Conservation (phyloP, 495 filamentous ascomycete species). For the Trichoderma erinaceum region DNA sequence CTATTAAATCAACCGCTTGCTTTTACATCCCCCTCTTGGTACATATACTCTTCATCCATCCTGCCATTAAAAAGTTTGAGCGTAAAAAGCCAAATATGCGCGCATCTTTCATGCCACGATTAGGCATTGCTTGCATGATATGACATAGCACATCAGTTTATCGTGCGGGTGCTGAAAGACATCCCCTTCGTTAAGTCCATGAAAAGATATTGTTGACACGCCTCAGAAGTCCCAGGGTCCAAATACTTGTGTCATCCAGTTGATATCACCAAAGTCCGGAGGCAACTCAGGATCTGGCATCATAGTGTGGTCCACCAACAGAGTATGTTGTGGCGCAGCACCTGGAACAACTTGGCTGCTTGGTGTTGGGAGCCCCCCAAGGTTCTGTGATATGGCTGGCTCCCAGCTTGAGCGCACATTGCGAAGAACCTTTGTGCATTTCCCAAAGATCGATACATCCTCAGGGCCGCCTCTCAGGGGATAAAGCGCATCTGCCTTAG, state of each 20-base stretch:
- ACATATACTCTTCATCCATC: no score
- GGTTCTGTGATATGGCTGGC: conserved; percentile 5
- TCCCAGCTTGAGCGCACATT: conserved; percentile 16
- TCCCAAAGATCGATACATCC: neutral
- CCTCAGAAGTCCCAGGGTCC: conserved; percentile 14
- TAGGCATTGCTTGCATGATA: no score
- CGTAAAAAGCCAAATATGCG: no score
- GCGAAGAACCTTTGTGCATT: conserved; percentile 5
- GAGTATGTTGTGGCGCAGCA: neutral
- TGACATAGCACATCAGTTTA: neutral
- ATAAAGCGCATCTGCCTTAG: neutral
- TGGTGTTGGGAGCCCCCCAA: conserved; percentile 1
- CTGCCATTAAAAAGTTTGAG: no score
- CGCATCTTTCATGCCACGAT: no score
- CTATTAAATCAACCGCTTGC: no score
- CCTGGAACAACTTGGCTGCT: conserved; percentile 11
- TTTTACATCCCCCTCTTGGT: no score
- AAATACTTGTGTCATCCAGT: conserved; percentile 15
- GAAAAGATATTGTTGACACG: neutral
- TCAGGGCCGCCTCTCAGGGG: neutral
- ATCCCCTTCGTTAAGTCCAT: neutral
- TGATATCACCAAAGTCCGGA: conserved; percentile 4
- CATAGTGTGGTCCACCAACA: conserved; percentile 10
- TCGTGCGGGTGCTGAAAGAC: neutral
- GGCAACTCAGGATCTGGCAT: neutral